A percentile compares a stretch with the other conserved stretches of the same genome.
Conservation (phyloP, 1,284 basidiomycete species). For the Leucoagaricus sp. region DNA sequence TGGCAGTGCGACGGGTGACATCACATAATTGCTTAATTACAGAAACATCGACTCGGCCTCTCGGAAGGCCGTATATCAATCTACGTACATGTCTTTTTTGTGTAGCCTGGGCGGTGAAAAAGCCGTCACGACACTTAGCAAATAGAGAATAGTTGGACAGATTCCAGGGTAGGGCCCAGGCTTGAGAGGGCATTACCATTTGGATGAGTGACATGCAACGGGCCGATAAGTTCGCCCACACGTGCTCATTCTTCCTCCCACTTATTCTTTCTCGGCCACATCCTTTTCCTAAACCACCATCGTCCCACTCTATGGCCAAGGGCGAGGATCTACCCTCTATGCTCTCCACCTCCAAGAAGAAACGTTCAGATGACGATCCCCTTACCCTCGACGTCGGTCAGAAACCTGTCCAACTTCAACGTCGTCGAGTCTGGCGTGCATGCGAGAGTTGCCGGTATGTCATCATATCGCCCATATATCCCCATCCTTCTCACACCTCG, state of each 20-base stretch:
- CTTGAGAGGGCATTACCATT: constrained; percentile 9
- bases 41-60: neutral
- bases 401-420: constrained; percentile 74
- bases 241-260: constrained; percentile 23
- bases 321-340: constrained; percentile 50
- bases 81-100: no score
- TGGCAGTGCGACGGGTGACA: constrained; percentile 7
- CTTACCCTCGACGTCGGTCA: constrained; percentile 52
- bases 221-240: constrained; percentile 21
- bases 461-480: constrained; percentile 20
- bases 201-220: neutral
- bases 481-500: constrained; percentile 21
- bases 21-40: neutral
- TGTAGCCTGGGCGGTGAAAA: no score
- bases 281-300: constrained; percentile 24
- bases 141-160: no score
- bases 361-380: constrained; percentile 61
- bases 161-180: neutral
- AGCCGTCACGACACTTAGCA: no score
- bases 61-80: neutral
- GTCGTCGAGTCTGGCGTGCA: constrained; percentile 77
- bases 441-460: constrained; percentile 83
- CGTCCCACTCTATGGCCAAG: constrained; percentile 43
- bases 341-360: constrained; percentile 68
- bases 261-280: constrained; percentile 29